A percentile compares a stretch with the other conserved stretches of the same genome.
phyloP scores from a whole-genome alignment of 2,329 filamentous ascomycete species.

The Colletotrichum sp. region DNA sequence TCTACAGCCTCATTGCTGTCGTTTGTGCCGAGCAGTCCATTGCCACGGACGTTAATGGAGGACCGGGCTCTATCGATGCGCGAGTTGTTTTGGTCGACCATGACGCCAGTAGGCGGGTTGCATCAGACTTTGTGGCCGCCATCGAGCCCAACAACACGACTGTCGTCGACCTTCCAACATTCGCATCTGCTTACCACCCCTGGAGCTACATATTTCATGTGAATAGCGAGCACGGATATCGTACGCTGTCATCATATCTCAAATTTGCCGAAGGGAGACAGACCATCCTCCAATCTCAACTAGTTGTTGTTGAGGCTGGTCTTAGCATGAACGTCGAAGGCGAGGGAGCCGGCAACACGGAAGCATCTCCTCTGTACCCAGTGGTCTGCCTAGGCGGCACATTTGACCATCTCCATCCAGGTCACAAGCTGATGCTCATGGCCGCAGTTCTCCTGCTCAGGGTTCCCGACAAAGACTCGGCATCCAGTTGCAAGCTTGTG shows the following conservation, averaged over 20 bases:
- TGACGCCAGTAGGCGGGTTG: constrained; percentile 37
- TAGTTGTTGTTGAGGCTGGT: constrained; percentile 58
- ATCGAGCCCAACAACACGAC: constrained; percentile 50
- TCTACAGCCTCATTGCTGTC: constrained; percentile 80
- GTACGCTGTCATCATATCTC: constrained; percentile 57
- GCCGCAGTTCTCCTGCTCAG: constrained; percentile 78
- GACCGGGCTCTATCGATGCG: constrained; percentile 74
- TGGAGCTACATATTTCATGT: constrained; percentile 73
- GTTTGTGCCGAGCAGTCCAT: constrained; percentile 68
- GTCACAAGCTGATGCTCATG: constrained; percentile 96
- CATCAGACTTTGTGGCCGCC: constrained; percentile 36
- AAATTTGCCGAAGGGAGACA: constrained; percentile 51
- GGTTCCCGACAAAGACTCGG: constrained; percentile 44
- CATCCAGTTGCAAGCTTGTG: constrained; percentile 64
- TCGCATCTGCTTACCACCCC: constrained; percentile 57
- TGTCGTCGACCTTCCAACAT: constrained; percentile 55
- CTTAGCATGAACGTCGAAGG: constrained; percentile 46
- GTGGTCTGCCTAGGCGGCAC: constrained; percentile 85
- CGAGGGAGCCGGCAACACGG: not conserved
- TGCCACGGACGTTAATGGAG: constrained; percentile 61
- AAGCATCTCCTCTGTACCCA: constrained; percentile 25
- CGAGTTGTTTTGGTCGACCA: constrained; percentile 78
- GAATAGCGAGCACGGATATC: constrained; percentile 68
- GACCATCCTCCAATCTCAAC: constrained; percentile 52
- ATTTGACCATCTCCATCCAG: constrained; percentile 94